Evolutionary conservation across 2,329 filamentous ascomycete species (phyloP), one percentile per base, ranked within the genome.

Genomic region (Aspergillus melleus): DNA sequence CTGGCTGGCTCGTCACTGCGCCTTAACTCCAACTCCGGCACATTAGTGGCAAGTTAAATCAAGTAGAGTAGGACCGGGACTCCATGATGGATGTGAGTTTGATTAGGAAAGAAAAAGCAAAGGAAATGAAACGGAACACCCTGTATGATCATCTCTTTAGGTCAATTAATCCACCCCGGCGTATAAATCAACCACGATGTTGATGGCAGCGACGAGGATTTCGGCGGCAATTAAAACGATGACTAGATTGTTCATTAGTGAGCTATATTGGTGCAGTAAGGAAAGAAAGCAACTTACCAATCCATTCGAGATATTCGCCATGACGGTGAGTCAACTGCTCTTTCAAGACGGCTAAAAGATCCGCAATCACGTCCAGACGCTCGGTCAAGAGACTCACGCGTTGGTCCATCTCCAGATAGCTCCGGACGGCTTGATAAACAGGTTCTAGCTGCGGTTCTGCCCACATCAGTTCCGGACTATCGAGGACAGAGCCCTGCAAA

Each of bases 381-480:
- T 98, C 94, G 11, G 92, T 98, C 71, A 99, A 79, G 44, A 99
- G 81, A 24, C 88, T 87, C 12, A 98, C 94, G 58, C 95, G 84
- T 81, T 98, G 95, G 76, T 98, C 95, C 90, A 99, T 98, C 80
- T 99, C 95, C 20, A 99, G 82, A 75, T 99, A 99, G 73, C 90
- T 95, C 59, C 95, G 84, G 49, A 98, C 95, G 57, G 95, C 95
- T 75, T 96, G 90, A 74, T 99, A 99, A 29, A 99, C 90, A 5
- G 95, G 95, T 72, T 99, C 95, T 6, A 99, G 84, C 76, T 97
- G 93, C 9, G 95, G 95, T 77, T 99, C 95, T 32, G 94, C 91
- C 95, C 95, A 99, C 84, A 99, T 98, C 47, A 99, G 84, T 78
- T 99, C 95, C 0, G 95, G 95, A 10, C 93, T 96, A 75, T 99